Percentiles rank a stretch among this genome's conserved stretches.
These are phyloP conservation scores for Malus orientalis DNA, from an alignment of 306 rosid species.

Conservation along the genomic window DNA sequence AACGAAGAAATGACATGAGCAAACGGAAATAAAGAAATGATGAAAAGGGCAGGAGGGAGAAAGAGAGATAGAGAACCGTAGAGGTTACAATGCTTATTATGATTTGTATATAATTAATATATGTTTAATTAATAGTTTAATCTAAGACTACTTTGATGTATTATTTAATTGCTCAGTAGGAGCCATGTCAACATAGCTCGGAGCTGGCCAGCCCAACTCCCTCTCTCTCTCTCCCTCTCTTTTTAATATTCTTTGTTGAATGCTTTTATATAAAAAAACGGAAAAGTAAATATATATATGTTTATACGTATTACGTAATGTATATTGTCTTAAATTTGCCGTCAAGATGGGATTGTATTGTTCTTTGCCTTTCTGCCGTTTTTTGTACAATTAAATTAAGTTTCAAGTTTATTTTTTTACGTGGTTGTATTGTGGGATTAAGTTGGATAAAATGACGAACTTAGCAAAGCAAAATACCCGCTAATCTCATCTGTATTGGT, in stretches of 20 bases:
- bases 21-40: neutral
- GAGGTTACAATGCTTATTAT: neutral
- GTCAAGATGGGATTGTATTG: neutral
- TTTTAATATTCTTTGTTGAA: neutral
- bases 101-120: neutral
- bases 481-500: constrained; percentile 2
- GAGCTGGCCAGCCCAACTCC: constrained; percentile 86
- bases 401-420: too few relatives aligned
- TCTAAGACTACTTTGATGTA: neutral
- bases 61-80: neutral
- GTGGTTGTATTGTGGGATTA: too few relatives aligned
- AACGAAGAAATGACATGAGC: neutral
- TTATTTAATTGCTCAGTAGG: constrained; percentile 22
- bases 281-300: neutral
- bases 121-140: neutral
- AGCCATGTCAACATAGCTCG: constrained; percentile 92
- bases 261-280: neutral
- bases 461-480: too few relatives aligned
- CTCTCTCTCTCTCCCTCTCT: constrained; percentile 13
- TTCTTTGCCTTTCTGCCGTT: neutral
- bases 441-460: too few relatives aligned
- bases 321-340: neutral
- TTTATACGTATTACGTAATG: neutral
- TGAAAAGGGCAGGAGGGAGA: neutral
- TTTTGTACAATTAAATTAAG: too few relatives aligned